A percentile compares a stretch with the other conserved stretches of the same genome.
Conservation (phyloP, 2,329 filamentous ascomycete species). For the Ilyonectria mors-panacis region DNA sequence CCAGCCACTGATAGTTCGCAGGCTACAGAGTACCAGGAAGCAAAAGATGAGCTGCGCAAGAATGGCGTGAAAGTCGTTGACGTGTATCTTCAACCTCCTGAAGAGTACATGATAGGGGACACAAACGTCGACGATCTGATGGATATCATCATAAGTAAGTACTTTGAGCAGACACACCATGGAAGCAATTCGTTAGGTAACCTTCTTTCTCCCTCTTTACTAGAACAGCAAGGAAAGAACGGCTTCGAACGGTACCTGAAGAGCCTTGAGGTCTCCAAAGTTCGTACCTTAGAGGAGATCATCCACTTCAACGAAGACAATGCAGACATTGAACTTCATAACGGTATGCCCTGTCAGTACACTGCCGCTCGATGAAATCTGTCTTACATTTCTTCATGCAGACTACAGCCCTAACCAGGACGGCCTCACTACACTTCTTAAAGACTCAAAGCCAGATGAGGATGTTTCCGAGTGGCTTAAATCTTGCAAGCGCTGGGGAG, state of each 20-base stretch:
- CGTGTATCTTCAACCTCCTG: background rate
- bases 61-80: background rate
- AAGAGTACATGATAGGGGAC: background rate
- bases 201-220: background rate
- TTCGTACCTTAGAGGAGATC: background rate
- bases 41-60: background rate
- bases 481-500: background rate
- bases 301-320: background rate
- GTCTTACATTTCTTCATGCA: background rate
- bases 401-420: background rate
- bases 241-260: background rate
- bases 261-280: background rate
- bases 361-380: background rate
- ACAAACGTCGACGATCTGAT: background rate
- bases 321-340: background rate
- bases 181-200: background rate
- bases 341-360: background rate
- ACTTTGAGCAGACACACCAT: background rate
- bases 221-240: conserved; percentile 3
- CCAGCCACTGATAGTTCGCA: background rate
- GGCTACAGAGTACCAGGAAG: background rate
- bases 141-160: background rate
- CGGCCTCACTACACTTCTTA: background rate
- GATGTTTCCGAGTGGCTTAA: background rate
- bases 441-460: background rate